Base-by-base conservation (phyloP, 2,329 filamentous ascomycete species). In the Aspergillus sp. region DNA sequence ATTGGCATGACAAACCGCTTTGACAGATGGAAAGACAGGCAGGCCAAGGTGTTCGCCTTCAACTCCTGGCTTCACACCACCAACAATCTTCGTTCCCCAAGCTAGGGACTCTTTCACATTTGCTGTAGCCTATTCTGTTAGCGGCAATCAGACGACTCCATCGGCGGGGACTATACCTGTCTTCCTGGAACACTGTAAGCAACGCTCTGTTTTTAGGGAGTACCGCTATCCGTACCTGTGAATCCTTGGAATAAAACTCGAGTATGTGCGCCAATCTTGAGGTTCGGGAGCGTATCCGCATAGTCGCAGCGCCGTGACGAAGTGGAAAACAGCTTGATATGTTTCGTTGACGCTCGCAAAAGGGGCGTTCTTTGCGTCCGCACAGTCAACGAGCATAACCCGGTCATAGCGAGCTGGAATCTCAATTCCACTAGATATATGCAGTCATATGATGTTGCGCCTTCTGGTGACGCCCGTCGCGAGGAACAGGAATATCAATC, bases 1-100 rank as follows among this genome's bases (percentile, higher is more conserved):
- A 4, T 13, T 23, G 13, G 8, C n/a, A 51, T 43, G 7, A n/a
- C 59, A 28, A 30, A 83, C 84, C 71, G 83, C 85, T 69, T 83
- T 82, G 31, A 93, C 88, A 48, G 85, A 87, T 1, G 90, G 88
- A 22, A 92, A 80, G 1, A 93, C 83, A 1, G 91, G 91, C 41
- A 92, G 80, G 2, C 89, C 90, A 22, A 93, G 79, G 78, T 93
- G 91, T 71, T 91, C 86, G 52, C 87, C 87, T 60, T 86, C 84
- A 53, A 88, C 86, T 3, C 87, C 87, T 0, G 91, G 91, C 57
- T 87, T 91, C 19, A 93, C 89, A 28, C 91, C 91, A 31, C 91
- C 91, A 0, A 94, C 89, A 62, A 94, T 88, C 43, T 91, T 90
- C 45, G 91, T 93, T 13, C 91, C 91, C 84, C 90, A 94, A 75